Evolutionary conservation across 179 eudicot species (phyloP).

Genomic region (Actinidia arguta): DNA sequence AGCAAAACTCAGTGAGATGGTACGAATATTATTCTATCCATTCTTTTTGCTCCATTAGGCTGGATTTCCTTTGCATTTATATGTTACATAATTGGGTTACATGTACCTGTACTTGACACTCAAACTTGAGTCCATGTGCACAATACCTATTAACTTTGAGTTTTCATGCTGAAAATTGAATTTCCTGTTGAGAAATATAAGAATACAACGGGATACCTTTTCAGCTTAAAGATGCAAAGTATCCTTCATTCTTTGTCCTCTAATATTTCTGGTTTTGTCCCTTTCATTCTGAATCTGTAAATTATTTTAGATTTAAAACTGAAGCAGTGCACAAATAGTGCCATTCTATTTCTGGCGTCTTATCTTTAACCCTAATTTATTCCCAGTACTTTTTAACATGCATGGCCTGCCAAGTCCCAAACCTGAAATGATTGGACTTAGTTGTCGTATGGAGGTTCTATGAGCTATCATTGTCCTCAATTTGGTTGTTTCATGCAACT

Average conservation of each 20-base stretch:
- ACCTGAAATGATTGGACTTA: neutral
- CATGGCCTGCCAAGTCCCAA: neutral
- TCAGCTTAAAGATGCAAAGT: neutral
- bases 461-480: neutral
- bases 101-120: neutral
- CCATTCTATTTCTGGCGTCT: neutral
- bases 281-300: neutral
- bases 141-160: neutral
- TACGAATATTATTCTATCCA: constrained; percentile 14
- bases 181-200: neutral
- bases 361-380: neutral
- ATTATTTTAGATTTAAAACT: neutral
- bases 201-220: neutral
- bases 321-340: neutral
- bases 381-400: neutral
- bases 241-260: neutral
- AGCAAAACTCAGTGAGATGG: constrained; percentile 85
- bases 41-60: neutral
- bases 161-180: neutral
- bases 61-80: neutral
- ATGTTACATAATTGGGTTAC: neutral
- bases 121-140: neutral
- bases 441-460: neutral
- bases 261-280: neutral
- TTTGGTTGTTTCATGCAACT: constrained; percentile 9